Base-by-base conservation (phyloP, 257 asterid species). In the Capsicum pubescens region DNA sequence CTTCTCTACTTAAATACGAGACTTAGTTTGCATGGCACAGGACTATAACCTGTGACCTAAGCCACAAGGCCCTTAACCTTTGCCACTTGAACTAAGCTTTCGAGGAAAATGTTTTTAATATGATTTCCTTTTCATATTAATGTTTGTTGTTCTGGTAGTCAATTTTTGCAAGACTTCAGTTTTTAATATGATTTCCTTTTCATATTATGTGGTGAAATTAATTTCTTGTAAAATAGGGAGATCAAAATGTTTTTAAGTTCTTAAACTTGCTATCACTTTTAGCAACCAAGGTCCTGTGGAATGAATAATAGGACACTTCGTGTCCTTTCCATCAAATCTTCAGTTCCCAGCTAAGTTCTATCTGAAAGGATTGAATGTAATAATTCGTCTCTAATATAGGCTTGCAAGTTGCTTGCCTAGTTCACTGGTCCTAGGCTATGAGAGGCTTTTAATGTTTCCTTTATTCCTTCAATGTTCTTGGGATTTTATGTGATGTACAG, bases 161-260 rank as follows among this genome's bases (percentile, higher is more conserved):
- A 76, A 76, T 76, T 52, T 52, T 50, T 52, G 55, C 16, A 69
- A 26, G 21, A 50, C 61, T 52, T 3, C 14, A 15, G 63, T 77
- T n/a, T n/a, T n/a, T n/a, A n/a, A n/a, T n/a, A n/a, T n/a, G n/a
- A n/a, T n/a, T n/a, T n/a, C n/a, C n/a, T n/a, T n/a, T n/a, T n/a
- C n/a, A n/a, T n/a, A 64, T 77, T 77, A 15, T 54, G 15, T 50
- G 8, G 81, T 77, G 81, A 77, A 14, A 52, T 26, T 52, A 77
- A 16, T 76, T 50, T 76, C 60, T 52, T 50, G 21, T 74, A 52
- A 52, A 52, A 4, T 76, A 21, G 81, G 63, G 63, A 76, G 39
- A 26, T 76, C 63, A 7, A 52, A 21, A 50, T 50, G 61, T 61
- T 76, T 76, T 50, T 26, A 76, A 76, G 81, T 52, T 76, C 63